Conservation (phyloP, 2,329 filamentous ascomycete species). For the Lasiodiplodia sp. region DNA sequence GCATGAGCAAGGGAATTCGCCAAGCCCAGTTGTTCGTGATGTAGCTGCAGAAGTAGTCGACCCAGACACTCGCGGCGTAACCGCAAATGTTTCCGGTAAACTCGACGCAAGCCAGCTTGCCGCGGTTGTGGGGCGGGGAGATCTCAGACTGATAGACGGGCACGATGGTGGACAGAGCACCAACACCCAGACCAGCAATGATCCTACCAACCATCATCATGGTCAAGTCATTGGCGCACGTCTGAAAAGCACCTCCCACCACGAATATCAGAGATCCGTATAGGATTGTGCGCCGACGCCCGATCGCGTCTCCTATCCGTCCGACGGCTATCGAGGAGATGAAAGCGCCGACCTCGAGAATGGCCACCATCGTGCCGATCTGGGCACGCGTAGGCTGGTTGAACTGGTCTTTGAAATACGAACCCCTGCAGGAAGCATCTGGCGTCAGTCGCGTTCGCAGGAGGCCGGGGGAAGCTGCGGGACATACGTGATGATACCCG, state of each 20-base stretch:
- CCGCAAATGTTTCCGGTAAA: constrained; percentile 97
- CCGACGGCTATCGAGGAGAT: constrained; percentile 88
- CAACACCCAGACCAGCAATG: constrained; percentile 59
- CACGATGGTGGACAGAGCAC: constrained; percentile 59
- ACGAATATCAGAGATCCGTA: constrained; percentile 92
- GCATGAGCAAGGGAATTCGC: constrained; percentile 88
- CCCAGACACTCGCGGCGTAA: constrained; percentile 96
- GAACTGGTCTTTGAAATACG: constrained; percentile 91
- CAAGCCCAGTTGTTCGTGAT: constrained; percentile 87
- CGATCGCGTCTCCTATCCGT: constrained; percentile 88
- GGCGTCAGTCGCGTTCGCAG: constrained; percentile 37
- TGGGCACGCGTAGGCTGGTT: constrained; percentile 84
- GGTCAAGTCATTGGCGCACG: constrained; percentile 79
- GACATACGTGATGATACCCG: constrained; percentile 72
- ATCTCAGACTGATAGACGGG: constrained; percentile 63
- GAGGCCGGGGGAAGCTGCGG: constrained; percentile 26
- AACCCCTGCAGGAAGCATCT: constrained; percentile 65
- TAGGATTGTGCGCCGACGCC: constrained; percentile 86
- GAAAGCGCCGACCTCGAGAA: constrained; percentile 91
- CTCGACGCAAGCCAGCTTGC: constrained; percentile 95
- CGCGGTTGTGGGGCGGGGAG: constrained; percentile 93
- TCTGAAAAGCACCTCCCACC: constrained; percentile 83
- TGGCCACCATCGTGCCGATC: constrained; percentile 97
- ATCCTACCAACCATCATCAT: constrained; percentile 75
- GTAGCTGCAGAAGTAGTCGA: constrained; percentile 95